Base-by-base conservation (phyloP, 306 rosid species). In the Rubus parviflorus region DNA sequence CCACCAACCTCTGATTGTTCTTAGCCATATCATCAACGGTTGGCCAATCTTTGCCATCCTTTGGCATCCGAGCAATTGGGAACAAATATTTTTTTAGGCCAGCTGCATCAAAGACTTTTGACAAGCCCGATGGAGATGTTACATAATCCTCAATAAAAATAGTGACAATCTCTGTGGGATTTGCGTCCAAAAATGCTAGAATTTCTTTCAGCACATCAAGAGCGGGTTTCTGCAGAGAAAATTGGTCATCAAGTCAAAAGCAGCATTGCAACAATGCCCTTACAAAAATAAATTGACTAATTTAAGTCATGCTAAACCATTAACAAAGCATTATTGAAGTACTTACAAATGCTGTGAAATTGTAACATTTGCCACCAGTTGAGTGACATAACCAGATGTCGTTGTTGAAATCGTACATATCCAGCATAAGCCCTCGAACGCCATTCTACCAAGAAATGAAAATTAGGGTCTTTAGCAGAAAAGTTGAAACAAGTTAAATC, bases 311-410 rank as follows among this genome's bases (percentile, higher is more conserved):
- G 51, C 8, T 41, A 13, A n/a, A 53, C 51, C 9, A 15, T 3
- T 38, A 14, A 54, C 23, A 13, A 74, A 61, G 35, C 45, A 23
- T 49, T 8, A 54, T 41, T n/a, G 38, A 6, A 47, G 49, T 8
- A 83, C 98, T 95, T 92, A 95, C 98, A 77, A 95, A 95, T 75
- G 98, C 83, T 60, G 97, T 95, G 81, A 78, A 41, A 83, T 89
- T 83, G 84, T 56, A 78, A 77, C 98, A 95, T 79, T 80, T 58
- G 77, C 97, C 93, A 69, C 17, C 64, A 40, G 74, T 22, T 1
- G 97, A 95, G 89, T 95, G 97, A 60, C 98, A 95, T 60, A 95
- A 77, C 97, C 98, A 92, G 7, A 95, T 74, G 69, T 87, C 96
- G 46, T 88, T 88, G 38, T 10, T 42, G 62, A 90, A 95, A 84